Percentiles rank a stretch among this genome's conserved stretches.
Conservation (phyloP, 2,329 filamentous ascomycete genomes). For the Penicillium sp. region DNA sequence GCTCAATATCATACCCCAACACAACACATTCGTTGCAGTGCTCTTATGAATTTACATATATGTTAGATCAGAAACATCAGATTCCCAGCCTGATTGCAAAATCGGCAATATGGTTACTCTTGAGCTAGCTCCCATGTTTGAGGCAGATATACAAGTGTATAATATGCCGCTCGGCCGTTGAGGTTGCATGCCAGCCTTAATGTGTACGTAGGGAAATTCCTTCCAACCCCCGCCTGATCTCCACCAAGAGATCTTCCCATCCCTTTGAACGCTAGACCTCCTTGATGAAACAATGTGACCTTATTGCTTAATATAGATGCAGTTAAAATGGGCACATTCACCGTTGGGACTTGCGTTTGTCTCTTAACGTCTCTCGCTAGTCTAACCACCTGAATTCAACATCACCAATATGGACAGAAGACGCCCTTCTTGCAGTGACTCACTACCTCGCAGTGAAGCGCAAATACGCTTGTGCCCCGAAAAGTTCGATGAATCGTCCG, state of each 20-base stretch:
- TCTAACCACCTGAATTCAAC: neutral
- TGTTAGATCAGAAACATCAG: neutral
- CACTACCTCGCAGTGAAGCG: constrained; percentile 4
- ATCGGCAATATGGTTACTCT: neutral
- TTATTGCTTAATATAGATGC: neutral
- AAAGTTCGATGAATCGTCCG: neutral
- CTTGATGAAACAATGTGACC: constrained; percentile 18
- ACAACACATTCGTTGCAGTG: neutral
- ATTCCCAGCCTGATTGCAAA: constrained; percentile 4
- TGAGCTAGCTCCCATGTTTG: neutral
- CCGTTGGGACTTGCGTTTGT: neutral
- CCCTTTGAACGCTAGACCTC: constrained; percentile 13
- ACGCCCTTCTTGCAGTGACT: constrained; percentile 2
- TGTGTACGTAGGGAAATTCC: constrained; percentile 14
- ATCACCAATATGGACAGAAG: constrained; percentile 2
- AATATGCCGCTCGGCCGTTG: constrained; percentile 1
- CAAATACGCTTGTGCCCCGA: constrained; percentile 8
- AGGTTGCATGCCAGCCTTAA: constrained; percentile 12
- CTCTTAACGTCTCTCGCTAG: neutral
- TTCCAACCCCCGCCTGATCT: constrained; percentile 14
- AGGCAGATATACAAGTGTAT: neutral
- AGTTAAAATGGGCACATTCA: constrained; percentile 5
- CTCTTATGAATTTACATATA: neutral
- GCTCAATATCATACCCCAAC: neutral
- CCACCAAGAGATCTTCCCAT: constrained; percentile 5